Evolutionary conservation across 768 basidiomycete species (phyloP).

Genomic region (Lanmaoa rubissima): DNA sequence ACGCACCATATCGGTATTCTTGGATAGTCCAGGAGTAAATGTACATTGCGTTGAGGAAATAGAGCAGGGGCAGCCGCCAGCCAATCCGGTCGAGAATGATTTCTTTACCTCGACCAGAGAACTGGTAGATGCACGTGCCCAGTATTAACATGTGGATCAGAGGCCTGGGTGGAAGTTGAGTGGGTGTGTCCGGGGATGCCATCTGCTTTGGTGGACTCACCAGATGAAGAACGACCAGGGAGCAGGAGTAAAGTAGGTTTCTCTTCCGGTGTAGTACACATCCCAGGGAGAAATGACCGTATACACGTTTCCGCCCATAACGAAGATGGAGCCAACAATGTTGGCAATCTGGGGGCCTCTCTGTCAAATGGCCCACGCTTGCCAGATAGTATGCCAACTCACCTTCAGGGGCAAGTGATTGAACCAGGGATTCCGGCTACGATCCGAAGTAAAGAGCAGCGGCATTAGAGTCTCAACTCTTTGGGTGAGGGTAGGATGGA

Average conservation of each 20-base stretch:
- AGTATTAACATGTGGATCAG: constrained; percentile 65
- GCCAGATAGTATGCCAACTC: neutral
- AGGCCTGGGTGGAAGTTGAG: constrained; percentile 38
- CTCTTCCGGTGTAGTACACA: constrained; percentile 47
- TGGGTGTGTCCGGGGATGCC: neutral
- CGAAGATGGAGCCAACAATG: constrained; percentile 52
- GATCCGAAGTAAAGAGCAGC: constrained; percentile 17
- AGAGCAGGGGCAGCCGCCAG: constrained; percentile 67
- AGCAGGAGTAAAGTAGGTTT: constrained; percentile 69
- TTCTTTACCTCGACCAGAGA: constrained; percentile 51
- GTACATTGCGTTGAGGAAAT: constrained; percentile 62
- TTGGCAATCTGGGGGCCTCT: constrained; percentile 43
- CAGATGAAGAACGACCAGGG: constrained; percentile 62
- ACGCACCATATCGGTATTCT: constrained; percentile 45
- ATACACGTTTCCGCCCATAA: constrained; percentile 62
- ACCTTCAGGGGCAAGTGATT: constrained; percentile 58
- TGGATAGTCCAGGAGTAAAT: constrained; percentile 56
- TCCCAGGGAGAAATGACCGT: constrained; percentile 53
- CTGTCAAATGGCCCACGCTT: constrained; percentile 3
- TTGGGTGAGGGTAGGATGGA: constrained; percentile 11
- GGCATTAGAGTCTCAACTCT: constrained; percentile 20
- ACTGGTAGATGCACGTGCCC: constrained; percentile 62
- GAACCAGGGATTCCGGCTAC: constrained; percentile 38
- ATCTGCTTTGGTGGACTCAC: constrained; percentile 30
- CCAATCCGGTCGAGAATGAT: constrained; percentile 60